Evolutionary conservation across 23 red algal species (phyloP).

Genomic region (Cyanidiococcus yangmingshanensis): DNA sequence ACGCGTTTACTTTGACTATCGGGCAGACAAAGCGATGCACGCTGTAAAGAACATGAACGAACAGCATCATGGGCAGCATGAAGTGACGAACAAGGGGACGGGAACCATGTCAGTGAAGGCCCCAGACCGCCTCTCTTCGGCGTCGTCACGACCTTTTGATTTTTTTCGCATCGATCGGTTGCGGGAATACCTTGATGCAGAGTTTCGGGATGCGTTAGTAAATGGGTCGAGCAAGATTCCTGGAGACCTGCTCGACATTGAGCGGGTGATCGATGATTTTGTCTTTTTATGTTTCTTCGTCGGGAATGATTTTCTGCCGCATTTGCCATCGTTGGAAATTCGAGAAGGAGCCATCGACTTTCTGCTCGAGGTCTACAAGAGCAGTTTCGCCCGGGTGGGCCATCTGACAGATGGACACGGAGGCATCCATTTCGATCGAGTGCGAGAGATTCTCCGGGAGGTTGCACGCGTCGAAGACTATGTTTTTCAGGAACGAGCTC

Average conservation of each 20-base stretch:
- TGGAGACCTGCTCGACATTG: slow-evolving; percentile 53
- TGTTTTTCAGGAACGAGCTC: slow-evolving; percentile 54
- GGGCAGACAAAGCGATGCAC: slow-evolving; percentile 2
- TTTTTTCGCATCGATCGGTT: slow-evolving; percentile 66
- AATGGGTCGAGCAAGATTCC: neutral
- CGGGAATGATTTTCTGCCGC: slow-evolving; percentile 96
- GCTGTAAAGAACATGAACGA: neutral
- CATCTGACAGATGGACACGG: slow-evolving; percentile 54
- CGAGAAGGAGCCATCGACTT: slow-evolving; percentile 92
- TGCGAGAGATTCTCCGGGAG: slow-evolving; percentile 42
- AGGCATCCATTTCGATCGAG: slow-evolving; percentile 46
- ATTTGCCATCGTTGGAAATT: slow-evolving; percentile 88
- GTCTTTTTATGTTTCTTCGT: slow-evolving; percentile 99
- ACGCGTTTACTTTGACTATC: slow-evolving; percentile 34
- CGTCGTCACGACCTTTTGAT: slow-evolving; percentile 33
- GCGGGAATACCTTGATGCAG: slow-evolving; percentile 71
- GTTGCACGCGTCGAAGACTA: slow-evolving; percentile 49
- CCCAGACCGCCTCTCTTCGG: neutral
- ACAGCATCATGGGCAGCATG: neutral
- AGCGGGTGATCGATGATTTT: slow-evolving; percentile 86
- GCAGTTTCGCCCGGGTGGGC: slow-evolving; percentile 36
- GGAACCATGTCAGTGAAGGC: neutral
- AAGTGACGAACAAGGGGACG: neutral
- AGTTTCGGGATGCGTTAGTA: neutral
- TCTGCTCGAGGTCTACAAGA: slow-evolving; percentile 89